phyloP scores from a whole-genome alignment of 768 basidiomycete species.

The Suillus subluteus region DNA sequence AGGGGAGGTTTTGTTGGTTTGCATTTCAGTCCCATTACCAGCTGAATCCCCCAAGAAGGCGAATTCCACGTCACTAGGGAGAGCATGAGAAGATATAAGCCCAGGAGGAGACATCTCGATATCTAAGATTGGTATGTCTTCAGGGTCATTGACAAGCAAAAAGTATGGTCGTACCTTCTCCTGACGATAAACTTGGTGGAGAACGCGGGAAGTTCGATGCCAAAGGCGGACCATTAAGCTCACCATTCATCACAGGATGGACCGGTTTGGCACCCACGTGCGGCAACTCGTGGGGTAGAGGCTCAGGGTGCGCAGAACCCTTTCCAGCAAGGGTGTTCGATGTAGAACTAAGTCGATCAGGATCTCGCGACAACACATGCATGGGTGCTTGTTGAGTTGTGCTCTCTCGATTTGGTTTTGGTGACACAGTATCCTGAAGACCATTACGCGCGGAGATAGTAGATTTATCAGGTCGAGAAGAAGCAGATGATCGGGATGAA shows the following conservation, averaged over 20 bases:
- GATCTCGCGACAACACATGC: constrained; percentile 1
- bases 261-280: constrained; percentile 25
- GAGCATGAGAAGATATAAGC: constrained; percentile 4
- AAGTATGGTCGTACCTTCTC: background rate
- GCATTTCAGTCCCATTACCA: background rate
- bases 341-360: constrained; percentile 11
- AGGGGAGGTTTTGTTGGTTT: background rate
- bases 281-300: constrained; percentile 26
- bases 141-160: constrained; percentile 8
- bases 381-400: background rate
- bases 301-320: constrained; percentile 17
- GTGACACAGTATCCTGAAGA: background rate
- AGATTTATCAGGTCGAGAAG: constrained; percentile 23
- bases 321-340: constrained; percentile 13
- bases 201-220: constrained; percentile 4
- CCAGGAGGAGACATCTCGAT: constrained; percentile 11
- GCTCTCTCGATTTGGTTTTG: constrained; percentile 4
- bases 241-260: constrained; percentile 17
- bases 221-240: constrained; percentile 19
- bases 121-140: constrained; percentile 1
- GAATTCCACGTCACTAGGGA: constrained; percentile 4
- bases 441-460: constrained; percentile 29
- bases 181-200: background rate
- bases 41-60: background rate
- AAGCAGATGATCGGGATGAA: constrained; percentile 59